Evolutionary conservation across 2,329 filamentous ascomycete species (phyloP), one percentile per base, ranked within the genome.

Genomic region (Rhytidhysteron rufulum): DNA sequence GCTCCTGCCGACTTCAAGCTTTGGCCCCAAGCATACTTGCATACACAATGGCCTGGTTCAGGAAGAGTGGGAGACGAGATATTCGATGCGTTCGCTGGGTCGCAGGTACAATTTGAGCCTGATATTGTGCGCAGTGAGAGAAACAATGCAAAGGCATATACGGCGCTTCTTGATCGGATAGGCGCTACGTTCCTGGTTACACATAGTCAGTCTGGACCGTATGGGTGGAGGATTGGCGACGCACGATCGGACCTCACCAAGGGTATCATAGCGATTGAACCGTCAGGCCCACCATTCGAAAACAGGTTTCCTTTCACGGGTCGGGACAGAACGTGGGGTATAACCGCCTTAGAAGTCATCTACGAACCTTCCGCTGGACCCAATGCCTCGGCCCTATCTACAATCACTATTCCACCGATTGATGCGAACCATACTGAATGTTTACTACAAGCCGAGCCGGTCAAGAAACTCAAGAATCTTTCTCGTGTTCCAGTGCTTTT

Each of bases 221-320:
- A 65, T 42, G 65, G 58, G 7, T 74, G 66, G 66, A 59, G 71
- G 15, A 63, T 71, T 8, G 70, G 69, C 2, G 76, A 80, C 47
- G 55, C 58, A 4, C 55, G 65, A 4, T 74, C 76, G 0, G 47
- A 68, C 0, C 56, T 71, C 1, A 69, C 79, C 4, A 65, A 63
- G 15, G 69, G 58, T 1, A 63, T 78, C 16, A 54, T 79, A 4
- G 62, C 68, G 2, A 5, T 44, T 17, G 42, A 44, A 34, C 42
- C 39, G 2, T 21, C 39, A 6, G 42, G 39, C 6, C 39, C 39
- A 18, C 42, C 42, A 18, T 44, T 44, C 32, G 19, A 31, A 33
- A 30, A 34, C 15, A 34, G 38, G 19, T 44, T 44, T 31, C 10
- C 34, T 4, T 7, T 9, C 19, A 13, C 15, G 13, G 24, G 13